Evolutionary conservation across 768 basidiomycete species (phyloP), one percentile per base, ranked within the genome.

Genomic region (Suillus sp.): DNA sequence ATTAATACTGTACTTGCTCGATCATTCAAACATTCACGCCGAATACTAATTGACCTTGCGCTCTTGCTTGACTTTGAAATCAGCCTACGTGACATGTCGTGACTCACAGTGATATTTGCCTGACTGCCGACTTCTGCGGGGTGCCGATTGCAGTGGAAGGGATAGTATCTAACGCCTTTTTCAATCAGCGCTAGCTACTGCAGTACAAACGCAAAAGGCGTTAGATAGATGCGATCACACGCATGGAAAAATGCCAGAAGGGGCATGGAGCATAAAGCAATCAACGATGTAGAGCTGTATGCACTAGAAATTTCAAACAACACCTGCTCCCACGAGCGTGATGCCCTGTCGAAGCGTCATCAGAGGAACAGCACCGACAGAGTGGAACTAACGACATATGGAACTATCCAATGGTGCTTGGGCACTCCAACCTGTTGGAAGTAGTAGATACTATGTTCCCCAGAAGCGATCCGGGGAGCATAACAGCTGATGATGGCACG

Each of bases 371-470:
- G 37, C 61, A 53, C n/a, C 68, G 38, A 60, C 54, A 35, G 11
- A 7, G 27, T 54, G 61, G 32, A 4, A 51, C 84, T 63, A 65
- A 88, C 89, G 30, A 92, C 79, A 66, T 91, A 89, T 2, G 85
- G 82, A 0, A 78, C 86, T 53, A 93, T 85, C 92, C 91, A 94
- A 62, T 85, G 86, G 71, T 0, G 78, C 67, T 66, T 89, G 76
- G 4, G 87, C 86, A 0, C 84, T 78, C 90, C 92, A 94, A 1
- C 92, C 92, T 14, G 85, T 72, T 0, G 93, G 91, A 11, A 92
- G 77, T 3, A 86, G 14, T 22, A 89, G 65, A 0, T 1, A 34
- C 32, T 34, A 34, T 34, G 4, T 34, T 34, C 7, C 32, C 2
- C 32, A 7, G 32, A 34, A 1, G 0, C 7, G 85, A 83, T 0